Evolutionary conservation across 2,329 filamentous ascomycete genomes (phyloP).

Genomic region (Colletotrichum shisoi): DNA sequence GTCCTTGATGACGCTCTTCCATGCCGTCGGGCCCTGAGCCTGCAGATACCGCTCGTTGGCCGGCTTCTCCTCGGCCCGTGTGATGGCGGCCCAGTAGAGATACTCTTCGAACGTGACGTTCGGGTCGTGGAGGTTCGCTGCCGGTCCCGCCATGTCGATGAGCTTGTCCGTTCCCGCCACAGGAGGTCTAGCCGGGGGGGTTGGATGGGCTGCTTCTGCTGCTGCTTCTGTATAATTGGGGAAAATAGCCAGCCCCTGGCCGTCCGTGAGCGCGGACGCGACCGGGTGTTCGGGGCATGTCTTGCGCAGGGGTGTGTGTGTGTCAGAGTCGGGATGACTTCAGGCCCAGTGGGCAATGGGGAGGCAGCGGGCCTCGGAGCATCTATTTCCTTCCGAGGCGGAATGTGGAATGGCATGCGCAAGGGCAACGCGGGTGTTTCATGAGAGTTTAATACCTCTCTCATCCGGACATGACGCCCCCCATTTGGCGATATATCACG

Average conservation of each 20-base stretch:
- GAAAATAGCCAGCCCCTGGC: not conserved
- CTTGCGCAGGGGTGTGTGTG: not conserved
- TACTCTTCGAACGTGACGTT: constrained; percentile 44
- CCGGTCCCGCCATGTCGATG: constrained; percentile 8
- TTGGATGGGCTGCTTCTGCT: not conserved
- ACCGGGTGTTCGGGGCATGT: constrained; percentile 19
- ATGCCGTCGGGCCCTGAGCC: constrained; percentile 34
- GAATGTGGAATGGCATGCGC: not conserved
- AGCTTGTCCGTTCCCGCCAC: not conserved
- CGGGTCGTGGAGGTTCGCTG: constrained; percentile 39
- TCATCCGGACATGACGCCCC: no score
- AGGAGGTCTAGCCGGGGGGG: not conserved
- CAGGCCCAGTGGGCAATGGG: not conserved
- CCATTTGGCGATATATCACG: no score
- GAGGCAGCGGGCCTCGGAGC: not conserved
- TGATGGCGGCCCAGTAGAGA: constrained; percentile 43
- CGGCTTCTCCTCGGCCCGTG: constrained; percentile 41
- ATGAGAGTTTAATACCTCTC: no score
- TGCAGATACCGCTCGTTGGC: constrained; percentile 32
- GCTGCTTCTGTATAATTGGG: not conserved
- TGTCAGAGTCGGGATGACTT: constrained; percentile 33
- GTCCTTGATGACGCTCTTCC: constrained; percentile 36
- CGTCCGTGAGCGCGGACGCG: constrained; percentile 22
- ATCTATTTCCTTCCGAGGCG: not conserved
- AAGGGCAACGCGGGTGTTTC: no score